Conservation (phyloP, 192 early-diverging fungal species). For the Glomus cerebriforme region DNA sequence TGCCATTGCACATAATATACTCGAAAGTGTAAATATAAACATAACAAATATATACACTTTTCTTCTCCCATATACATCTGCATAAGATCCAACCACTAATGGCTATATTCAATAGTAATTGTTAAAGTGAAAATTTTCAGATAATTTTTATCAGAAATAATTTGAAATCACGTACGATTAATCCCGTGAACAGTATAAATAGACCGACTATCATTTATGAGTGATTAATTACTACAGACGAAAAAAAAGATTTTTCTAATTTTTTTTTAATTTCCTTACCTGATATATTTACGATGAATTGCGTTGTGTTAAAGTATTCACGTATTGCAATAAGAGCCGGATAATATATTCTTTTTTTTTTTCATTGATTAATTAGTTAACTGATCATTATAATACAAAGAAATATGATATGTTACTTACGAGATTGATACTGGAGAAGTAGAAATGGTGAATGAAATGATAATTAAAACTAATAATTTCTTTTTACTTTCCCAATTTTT, state of each 20-base stretch:
- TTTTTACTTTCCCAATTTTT: not conserved
- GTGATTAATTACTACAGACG: not conserved
- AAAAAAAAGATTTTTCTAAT: not conserved
- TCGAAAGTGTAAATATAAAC: conserved; percentile 42
- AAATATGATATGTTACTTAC: not conserved
- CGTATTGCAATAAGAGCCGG: not conserved
- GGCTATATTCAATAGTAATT: conserved; percentile 35
- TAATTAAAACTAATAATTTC: not conserved
- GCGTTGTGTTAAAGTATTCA: not conserved
- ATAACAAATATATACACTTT: conserved; percentile 41
- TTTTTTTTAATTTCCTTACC: not conserved
- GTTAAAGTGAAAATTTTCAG: not conserved
- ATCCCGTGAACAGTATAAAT: not conserved
- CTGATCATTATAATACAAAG: too few species aligned
- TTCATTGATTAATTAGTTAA: not conserved
- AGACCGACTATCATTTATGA: not conserved
- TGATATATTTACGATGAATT: not conserved
- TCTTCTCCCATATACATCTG: conserved; percentile 40
- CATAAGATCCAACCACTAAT: conserved; percentile 41
- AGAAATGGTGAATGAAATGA: not conserved
- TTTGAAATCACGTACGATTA: not conserved
- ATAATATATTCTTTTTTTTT: not conserved
- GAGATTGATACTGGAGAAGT: not conserved
- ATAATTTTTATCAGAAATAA: not conserved
- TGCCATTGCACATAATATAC: conserved; percentile 36